Percentiles rank a stretch among this genome's conserved stretches.
Conservation (phyloP, 2,329 filamentous ascomycete species). For the Aspergillus unguis region DNA sequence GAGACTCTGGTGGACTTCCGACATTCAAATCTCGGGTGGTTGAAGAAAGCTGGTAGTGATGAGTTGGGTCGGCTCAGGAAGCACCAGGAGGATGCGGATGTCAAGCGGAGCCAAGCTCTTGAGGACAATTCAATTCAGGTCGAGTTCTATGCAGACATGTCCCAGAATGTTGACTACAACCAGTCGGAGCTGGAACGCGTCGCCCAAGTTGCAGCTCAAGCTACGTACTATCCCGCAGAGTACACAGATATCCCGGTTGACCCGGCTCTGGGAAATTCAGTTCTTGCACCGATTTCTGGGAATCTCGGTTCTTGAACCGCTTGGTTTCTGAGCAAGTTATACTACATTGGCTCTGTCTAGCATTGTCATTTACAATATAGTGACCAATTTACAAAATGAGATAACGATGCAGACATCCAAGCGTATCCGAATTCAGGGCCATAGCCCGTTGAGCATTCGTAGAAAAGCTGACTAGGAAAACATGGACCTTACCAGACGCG, state of each 20-base stretch:
- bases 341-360: not conserved
- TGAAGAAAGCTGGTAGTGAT: conserved; percentile 59
- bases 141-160: conserved; percentile 10
- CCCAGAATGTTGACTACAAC: not conserved
- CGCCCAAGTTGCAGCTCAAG: conserved; percentile 2
- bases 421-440: no score
- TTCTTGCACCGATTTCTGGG: conserved; percentile 10
- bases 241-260: conserved; percentile 42
- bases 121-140: conserved; percentile 46
- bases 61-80: conserved; percentile 47
- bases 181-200: conserved; percentile 38
- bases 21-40: conserved; percentile 80
- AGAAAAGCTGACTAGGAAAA: not conserved
- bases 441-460: not conserved
- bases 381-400: not conserved
- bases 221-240: conserved; percentile 5
- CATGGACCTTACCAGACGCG: not conserved
- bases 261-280: conserved; percentile 35
- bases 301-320: not conserved
- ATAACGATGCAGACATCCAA: no score
- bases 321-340: not conserved
- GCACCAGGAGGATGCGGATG: conserved; percentile 54
- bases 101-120: conserved; percentile 47
- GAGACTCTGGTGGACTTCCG: conserved; percentile 89
- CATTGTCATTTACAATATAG: not conserved